Base-by-base conservation (phyloP, 2,329 filamentous ascomycete genomes). In the Juglanconis juglandina region DNA sequence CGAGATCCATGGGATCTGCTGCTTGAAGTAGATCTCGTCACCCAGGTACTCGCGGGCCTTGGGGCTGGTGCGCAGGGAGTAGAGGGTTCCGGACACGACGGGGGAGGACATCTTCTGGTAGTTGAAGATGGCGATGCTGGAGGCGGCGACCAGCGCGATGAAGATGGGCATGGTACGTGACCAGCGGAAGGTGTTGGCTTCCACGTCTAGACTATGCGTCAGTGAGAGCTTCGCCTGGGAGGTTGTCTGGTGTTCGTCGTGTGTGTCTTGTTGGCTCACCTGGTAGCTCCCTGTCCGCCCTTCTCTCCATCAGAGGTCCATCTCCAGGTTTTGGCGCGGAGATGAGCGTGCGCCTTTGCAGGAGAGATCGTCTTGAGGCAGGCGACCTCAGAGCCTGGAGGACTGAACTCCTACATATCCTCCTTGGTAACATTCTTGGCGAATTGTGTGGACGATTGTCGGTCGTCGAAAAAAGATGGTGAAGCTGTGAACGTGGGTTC, bases 91-190 rank as follows among this genome's bases (percentile, higher is more conserved):
- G 58, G 87, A 87, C n/a, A 97, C 90, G 35, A 94, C 85, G 58
- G 90, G 90, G 33, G 87, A 92, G n/a, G 90, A 92, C 60, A 88
- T 86, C 75, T 97, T 97, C 75, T 99, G 94, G 84, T 99, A 98
- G 83, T 99, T 99, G 89, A 99, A 98, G 75, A 99, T 97, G 67
- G 89, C 91, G 62, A 96, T 78, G 66, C 88, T 87, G 66, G 88
- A 89, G 58, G 82, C 80, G 53, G 85, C 83, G 67, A 96, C 86
- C 64, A 91, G 79, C 64, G 84, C 75, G 56, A 89, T 72, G 82
- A 98, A 98, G 72, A 96, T 78, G 57, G 94, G 94, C 39, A 96
- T 76, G 1, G 91, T 92, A 68, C 84, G 84, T 58, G 81, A 72
- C 89, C 90, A 93, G 67, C 81, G 80, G 71, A 85, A 84, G 53